Conservation (phyloP, 352 stramenopile genomes). For the Phytophthora cactorum region DNA sequence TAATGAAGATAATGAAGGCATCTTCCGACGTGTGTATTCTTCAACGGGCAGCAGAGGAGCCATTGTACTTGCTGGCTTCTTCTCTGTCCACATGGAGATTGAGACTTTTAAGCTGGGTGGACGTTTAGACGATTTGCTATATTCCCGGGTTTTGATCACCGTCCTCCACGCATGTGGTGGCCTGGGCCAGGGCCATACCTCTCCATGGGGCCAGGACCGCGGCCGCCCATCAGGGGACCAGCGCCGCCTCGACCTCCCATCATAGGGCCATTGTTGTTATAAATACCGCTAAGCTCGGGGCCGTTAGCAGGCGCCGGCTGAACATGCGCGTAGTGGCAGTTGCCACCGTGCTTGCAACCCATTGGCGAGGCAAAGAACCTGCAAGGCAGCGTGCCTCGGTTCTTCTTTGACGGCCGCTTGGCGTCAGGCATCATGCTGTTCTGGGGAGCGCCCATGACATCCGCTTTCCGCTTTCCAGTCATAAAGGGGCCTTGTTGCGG, state of each 20-base stretch:
- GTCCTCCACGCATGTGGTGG: constrained; percentile 62
- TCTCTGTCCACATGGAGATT: constrained; percentile 32
- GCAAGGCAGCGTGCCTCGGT: constrained; percentile 54
- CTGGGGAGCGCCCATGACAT: constrained; percentile 33
- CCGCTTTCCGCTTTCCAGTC: constrained; percentile 53
- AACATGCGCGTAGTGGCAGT: constrained; percentile 76
- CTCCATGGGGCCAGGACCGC: constrained; percentile 34
- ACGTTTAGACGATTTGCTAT: constrained; percentile 34
- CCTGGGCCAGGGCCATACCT: constrained; percentile 48
- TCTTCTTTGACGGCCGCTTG: constrained; percentile 62
- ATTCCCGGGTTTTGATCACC: constrained; percentile 41
- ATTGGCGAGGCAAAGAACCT: constrained; percentile 72
- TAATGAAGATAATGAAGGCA: constrained; percentile 17
- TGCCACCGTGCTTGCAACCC: constrained; percentile 77
- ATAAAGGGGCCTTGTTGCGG: constrained; percentile 37
- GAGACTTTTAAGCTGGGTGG: constrained; percentile 22
- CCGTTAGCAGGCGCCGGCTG: constrained; percentile 39
- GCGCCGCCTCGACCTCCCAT: constrained; percentile 37
- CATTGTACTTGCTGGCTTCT: constrained; percentile 23
- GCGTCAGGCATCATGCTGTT: constrained; percentile 48
- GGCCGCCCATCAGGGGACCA: constrained; percentile 30
- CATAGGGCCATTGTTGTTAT: constrained; percentile 52
- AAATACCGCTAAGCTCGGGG: constrained; percentile 56
- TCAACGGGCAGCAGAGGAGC: constrained; percentile 4
- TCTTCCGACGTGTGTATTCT: constrained; percentile 25